A percentile compares a stretch with the other conserved stretches of the same genome.
Evolutionary conservation across 2,329 filamentous ascomycete species (phyloP).

Genomic region (Verticillium nubilum): DNA sequence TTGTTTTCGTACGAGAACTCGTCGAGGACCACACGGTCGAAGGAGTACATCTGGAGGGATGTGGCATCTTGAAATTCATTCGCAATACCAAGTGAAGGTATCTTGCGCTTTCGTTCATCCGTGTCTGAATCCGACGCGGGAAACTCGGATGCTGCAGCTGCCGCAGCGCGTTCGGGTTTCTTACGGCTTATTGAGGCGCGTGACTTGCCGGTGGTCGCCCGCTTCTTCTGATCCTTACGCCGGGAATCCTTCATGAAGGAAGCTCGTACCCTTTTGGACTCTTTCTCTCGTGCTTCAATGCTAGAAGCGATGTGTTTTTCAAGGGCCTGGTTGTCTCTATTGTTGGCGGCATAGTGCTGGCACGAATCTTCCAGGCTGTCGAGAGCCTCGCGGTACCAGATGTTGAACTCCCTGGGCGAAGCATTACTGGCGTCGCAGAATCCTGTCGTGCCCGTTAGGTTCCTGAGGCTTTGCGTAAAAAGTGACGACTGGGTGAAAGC

Average conservation of each 20-base stretch:
- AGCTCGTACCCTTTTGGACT: neutral
- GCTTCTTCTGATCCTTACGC: slow-evolving; percentile 2
- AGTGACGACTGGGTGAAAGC: neutral
- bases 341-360: no score
- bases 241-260: neutral
- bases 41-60: slow-evolving; percentile 31
- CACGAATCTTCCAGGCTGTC: neutral
- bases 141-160: neutral
- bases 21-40: slow-evolving; percentile 32
- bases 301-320: neutral
- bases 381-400: slow-evolving; percentile 4
- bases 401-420: neutral
- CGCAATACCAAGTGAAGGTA: neutral
- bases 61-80: slow-evolving; percentile 1
- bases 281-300: neutral
- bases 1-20: slow-evolving; percentile 35
- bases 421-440: neutral
- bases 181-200: neutral
- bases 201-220: neutral
- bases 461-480: neutral
- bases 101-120: neutral
- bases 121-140: neutral
- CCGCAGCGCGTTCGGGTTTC: neutral
- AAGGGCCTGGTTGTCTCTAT: neutral
- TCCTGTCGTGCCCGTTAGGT: slow-evolving; percentile 6